These are phyloP conservation scores for Hypholoma fasciculare DNA, from an alignment of 768 basidiomycete species.

Conservation along the genomic window DNA sequence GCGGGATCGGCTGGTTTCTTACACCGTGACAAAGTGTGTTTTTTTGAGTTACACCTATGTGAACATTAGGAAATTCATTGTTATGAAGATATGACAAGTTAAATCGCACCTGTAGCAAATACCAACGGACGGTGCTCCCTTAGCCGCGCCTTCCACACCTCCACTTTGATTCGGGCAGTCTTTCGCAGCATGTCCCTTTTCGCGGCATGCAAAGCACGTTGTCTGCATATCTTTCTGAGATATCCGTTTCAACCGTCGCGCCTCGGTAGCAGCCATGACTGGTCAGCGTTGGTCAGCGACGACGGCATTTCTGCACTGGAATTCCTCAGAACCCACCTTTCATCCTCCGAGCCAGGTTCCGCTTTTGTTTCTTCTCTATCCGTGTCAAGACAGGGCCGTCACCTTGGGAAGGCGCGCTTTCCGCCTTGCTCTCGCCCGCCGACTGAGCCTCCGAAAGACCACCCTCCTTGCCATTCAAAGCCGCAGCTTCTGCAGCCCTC, in stretches of 20 bases:
- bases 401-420: conserved; percentile 18
- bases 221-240: conserved; percentile 56
- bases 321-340: conserved; percentile 18
- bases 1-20: conserved; percentile 58
- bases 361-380: conserved; percentile 28
- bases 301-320: background rate
- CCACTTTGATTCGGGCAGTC: conserved; percentile 62
- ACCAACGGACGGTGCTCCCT: conserved; percentile 38
- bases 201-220: conserved; percentile 85
- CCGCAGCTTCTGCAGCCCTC: conserved; percentile 24
- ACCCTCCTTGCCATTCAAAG: conserved; percentile 17
- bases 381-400: conserved; percentile 12
- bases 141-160: conserved; percentile 12
- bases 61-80: background rate
- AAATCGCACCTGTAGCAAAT: conserved; percentile 70
- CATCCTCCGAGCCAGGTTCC: conserved; percentile 27
- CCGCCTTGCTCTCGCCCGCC: background rate
- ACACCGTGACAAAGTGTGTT: conserved; percentile 80
- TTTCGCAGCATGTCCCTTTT: conserved; percentile 79
- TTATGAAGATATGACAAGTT: background rate
- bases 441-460: background rate
- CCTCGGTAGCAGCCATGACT: conserved; percentile 42
- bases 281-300: background rate
- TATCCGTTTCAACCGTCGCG: conserved; percentile 64
- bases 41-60: conserved; percentile 76